Percentiles rank a stretch among this genome's conserved stretches.
Conservation (phyloP, 169 alveolate species). For the Amoebophrya sp. region DNA sequence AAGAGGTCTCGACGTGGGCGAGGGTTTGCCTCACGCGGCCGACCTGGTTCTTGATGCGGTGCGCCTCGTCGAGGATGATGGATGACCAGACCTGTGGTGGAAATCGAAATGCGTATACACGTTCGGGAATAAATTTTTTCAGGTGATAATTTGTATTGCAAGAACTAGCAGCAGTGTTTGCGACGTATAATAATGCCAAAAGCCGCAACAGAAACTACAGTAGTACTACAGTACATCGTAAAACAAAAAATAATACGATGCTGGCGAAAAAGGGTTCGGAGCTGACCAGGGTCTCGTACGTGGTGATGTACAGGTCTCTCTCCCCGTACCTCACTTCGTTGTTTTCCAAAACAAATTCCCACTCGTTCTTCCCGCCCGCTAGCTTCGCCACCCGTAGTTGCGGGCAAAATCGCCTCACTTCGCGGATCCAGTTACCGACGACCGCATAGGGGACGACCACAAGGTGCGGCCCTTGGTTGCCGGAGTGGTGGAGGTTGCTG, state of each 20-base stretch:
- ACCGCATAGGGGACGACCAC: conserved; percentile 90
- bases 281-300: conserved; percentile 82
- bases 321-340: conserved; percentile 62
- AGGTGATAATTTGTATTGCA: no score
- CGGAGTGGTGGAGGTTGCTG: conserved; percentile 57
- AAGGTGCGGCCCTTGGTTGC: conserved; percentile 83
- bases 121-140: neutral
- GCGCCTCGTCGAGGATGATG: conserved; percentile 96
- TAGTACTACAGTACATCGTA: no score
- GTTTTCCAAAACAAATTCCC: conserved; percentile 73
- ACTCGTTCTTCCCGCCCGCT: conserved; percentile 74
- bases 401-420: conserved; percentile 77
- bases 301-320: conserved; percentile 76
- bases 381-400: conserved; percentile 71
- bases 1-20: conserved; percentile 74
- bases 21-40: conserved; percentile 86
- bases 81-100: conserved; percentile 86
- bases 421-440: conserved; percentile 93
- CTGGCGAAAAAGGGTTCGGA: conserved; percentile 78
- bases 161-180: no score
- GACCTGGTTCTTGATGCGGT: conserved; percentile 93
- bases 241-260: conserved; percentile 39
- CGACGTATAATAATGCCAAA: neutral
- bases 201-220: neutral
- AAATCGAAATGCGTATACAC: no score